These are phyloP conservation scores for Phanerochaete carnosa DNA, from an alignment of 768 basidiomycete species.

Conservation along the genomic window DNA sequence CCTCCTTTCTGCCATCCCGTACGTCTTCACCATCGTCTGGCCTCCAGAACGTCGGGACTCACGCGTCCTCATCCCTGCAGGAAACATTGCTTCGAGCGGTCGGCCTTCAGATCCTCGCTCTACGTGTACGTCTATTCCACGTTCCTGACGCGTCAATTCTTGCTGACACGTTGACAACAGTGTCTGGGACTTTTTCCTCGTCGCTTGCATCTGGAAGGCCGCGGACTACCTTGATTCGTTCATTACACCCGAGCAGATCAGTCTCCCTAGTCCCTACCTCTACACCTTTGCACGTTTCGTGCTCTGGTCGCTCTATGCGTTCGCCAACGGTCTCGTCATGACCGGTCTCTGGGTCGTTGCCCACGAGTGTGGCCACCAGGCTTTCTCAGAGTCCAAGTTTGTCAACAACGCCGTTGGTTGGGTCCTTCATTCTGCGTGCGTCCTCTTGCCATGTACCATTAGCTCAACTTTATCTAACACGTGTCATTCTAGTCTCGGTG, in stretches of 20 bases:
- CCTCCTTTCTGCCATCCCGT: slow-evolving; percentile 81
- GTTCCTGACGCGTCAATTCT: slow-evolving; percentile 2
- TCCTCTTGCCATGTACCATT: slow-evolving; percentile 11
- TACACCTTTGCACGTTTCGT: slow-evolving; percentile 61
- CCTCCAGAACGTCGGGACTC: background rate
- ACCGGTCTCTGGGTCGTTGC: slow-evolving; percentile 95
- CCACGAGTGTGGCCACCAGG: slow-evolving; percentile 96
- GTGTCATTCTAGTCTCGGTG: slow-evolving; percentile 61
- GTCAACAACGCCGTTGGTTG: slow-evolving; percentile 93
- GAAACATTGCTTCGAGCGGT: slow-evolving; percentile 87
- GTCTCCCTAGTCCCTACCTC: slow-evolving; percentile 57
- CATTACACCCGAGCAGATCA: slow-evolving; percentile 52
- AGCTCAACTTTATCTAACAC: background rate
- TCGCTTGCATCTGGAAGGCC: slow-evolving; percentile 64
- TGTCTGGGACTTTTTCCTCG: slow-evolving; percentile 70
- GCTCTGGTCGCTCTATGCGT: slow-evolving; percentile 79
- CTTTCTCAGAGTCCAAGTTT: slow-evolving; percentile 88
- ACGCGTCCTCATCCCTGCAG: slow-evolving; percentile 32
- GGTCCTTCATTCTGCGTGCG: slow-evolving; percentile 86
- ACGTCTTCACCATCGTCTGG: slow-evolving; percentile 28
- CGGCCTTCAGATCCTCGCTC: slow-evolving; percentile 69
- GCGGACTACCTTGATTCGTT: slow-evolving; percentile 62
- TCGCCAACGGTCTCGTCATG: slow-evolving; percentile 78
- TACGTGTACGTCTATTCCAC: slow-evolving; percentile 60
- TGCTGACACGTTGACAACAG: slow-evolving; percentile 32